Evolutionary conservation across 2,329 filamentous ascomycete genomes (phyloP).

Genomic region (Endoconidiophora polonica): DNA sequence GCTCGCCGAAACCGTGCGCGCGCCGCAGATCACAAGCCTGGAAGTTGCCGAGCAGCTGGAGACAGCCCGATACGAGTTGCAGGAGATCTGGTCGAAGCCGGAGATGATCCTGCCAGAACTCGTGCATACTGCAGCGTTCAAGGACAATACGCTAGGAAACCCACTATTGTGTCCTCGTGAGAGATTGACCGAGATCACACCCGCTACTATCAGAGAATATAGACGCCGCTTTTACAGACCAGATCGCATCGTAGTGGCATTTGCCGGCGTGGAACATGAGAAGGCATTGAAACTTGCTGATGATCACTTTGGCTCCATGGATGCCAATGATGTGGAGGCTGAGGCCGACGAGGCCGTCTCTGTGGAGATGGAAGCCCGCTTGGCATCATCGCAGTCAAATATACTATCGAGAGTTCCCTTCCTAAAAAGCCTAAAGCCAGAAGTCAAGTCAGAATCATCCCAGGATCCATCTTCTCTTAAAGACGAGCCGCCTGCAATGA

Average conservation of each 20-base stretch:
- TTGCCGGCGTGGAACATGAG: slow-evolving; percentile 74
- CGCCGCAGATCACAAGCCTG: slow-evolving; percentile 67
- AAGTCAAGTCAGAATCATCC: slow-evolving; percentile 35
- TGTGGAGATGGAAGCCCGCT: slow-evolving; percentile 38
- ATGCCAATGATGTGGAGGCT: slow-evolving; percentile 20
- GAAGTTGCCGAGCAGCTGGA: slow-evolving; percentile 77
- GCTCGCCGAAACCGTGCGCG: slow-evolving; percentile 82
- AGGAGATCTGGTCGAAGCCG: slow-evolving; percentile 94
- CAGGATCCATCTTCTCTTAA: slow-evolving; percentile 22
- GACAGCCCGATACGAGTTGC: slow-evolving; percentile 89
- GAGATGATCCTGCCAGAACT: slow-evolving; percentile 91
- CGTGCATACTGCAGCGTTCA: slow-evolving; percentile 88
- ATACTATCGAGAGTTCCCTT: slow-evolving; percentile 75
- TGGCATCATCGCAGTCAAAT: slow-evolving; percentile 23
- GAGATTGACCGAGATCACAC: slow-evolving; percentile 57
- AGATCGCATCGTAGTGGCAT: slow-evolving; percentile 84
- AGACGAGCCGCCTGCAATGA: slow-evolving; percentile 43
- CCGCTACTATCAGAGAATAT: slow-evolving; percentile 59
- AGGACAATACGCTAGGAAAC: slow-evolving; percentile 90
- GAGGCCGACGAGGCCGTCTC: slow-evolving; percentile 24
- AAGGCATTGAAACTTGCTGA: slow-evolving; percentile 66
- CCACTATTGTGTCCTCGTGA: slow-evolving; percentile 83
- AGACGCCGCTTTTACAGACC: slow-evolving; percentile 71
- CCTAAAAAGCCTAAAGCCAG: slow-evolving; percentile 72
- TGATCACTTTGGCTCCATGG: slow-evolving; percentile 86